These are phyloP conservation scores for Raffaelea deltoideospora DNA, from an alignment of 2,329 filamentous ascomycete genomes.

Conservation along the genomic window DNA sequence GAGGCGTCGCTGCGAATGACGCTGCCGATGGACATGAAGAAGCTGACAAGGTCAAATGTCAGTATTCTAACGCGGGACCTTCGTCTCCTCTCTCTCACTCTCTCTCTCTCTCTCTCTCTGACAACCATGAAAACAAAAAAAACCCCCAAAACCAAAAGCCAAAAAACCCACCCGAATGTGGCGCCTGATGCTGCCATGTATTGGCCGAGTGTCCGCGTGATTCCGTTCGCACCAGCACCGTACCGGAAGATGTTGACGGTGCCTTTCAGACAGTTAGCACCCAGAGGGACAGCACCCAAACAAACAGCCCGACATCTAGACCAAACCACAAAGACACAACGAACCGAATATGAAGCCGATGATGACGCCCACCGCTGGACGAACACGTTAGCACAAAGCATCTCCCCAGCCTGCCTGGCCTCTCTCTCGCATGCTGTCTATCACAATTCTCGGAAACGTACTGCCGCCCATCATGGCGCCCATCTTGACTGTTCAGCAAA, in stretches of 20 bases:
- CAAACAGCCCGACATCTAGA: background rate
- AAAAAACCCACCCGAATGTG: slow-evolving; percentile 81
- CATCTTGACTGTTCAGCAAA: slow-evolving; percentile 63
- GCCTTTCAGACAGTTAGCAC: slow-evolving; percentile 33
- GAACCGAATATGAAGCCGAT: slow-evolving; percentile 96
- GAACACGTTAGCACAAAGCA: slow-evolving; percentile 15
- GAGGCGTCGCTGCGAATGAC: slow-evolving; percentile 80
- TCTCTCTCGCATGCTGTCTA: background rate
- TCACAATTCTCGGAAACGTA: too few species aligned
- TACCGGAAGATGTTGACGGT: slow-evolving; percentile 91
- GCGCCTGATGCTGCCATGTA: slow-evolving; percentile 93
- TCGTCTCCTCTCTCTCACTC: background rate
- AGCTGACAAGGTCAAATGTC: slow-evolving; percentile 29
- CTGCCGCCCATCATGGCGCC: slow-evolving; percentile 96
- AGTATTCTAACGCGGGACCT: slow-evolving; percentile 2
- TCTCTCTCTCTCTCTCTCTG: background rate
- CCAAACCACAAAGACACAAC: slow-evolving; percentile 10
- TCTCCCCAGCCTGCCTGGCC: background rate
- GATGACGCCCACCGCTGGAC: slow-evolving; percentile 75
- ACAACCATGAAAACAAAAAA: too few species aligned
- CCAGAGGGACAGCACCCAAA: background rate
- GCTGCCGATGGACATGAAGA: slow-evolving; percentile 98
- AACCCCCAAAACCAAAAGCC: too few species aligned
- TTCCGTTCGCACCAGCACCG: slow-evolving; percentile 81
- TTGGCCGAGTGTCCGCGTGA: slow-evolving; percentile 86